These are phyloP conservation scores for Myriosclerotinia duriaeana DNA, from an alignment of 2,329 filamentous ascomycete species.

Conservation along the genomic window DNA sequence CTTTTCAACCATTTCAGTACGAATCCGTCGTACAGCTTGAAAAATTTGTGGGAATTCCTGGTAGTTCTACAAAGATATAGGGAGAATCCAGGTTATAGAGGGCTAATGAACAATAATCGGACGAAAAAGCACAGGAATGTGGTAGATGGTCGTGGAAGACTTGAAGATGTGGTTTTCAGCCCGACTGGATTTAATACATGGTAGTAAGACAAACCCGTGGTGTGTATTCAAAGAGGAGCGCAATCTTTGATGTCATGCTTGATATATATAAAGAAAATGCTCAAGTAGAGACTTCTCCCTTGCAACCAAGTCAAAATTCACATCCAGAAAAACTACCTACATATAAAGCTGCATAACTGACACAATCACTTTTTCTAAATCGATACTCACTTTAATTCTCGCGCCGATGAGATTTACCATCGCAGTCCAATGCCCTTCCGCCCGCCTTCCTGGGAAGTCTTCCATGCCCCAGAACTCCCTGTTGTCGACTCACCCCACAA, in stretches of 20 bases:
- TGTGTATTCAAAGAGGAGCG: too few relatives aligned
- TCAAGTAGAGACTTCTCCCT: not conserved
- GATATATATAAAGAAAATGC: not conserved
- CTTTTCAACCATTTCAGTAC: too few relatives aligned
- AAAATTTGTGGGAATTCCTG: not conserved
- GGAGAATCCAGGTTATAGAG: too few relatives aligned
- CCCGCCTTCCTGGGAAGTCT: conserved; percentile 1
- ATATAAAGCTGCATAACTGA: not conserved
- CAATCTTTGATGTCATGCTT: not conserved
- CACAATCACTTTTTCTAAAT: not conserved
- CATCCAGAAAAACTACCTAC: not conserved
- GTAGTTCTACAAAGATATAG: too few relatives aligned
- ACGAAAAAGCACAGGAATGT: not conserved
- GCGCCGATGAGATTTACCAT: not conserved
- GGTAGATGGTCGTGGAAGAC: not conserved
- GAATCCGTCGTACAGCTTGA: too few relatives aligned
- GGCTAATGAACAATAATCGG: not conserved
- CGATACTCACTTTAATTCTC: not conserved
- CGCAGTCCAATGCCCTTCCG: not conserved
- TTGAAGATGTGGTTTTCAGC: too few relatives aligned
- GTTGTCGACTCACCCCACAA: not conserved
- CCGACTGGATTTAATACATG: not conserved
- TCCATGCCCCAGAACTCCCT: not conserved
- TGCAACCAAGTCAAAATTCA: too few relatives aligned
- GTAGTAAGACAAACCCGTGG: not conserved